Conservation (phyloP, 108 stramenopile genomes). For the Aurantiochytrium sp. region DNA sequence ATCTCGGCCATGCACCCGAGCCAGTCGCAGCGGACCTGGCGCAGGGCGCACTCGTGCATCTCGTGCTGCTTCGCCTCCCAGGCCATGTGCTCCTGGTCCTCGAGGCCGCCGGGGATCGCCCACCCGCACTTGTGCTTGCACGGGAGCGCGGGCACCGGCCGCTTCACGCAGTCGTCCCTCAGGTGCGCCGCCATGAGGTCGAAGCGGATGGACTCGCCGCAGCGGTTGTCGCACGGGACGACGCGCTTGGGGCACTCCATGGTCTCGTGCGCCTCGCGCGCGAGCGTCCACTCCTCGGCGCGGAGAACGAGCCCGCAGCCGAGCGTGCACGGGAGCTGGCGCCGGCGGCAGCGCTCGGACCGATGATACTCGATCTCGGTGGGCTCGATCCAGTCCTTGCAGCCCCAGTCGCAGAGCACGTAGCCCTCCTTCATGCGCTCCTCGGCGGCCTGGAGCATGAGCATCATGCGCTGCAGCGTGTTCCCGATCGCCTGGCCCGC, state of each 20-base stretch:
- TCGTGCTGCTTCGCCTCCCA: constrained; percentile 58
- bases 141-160: constrained; percentile 46
- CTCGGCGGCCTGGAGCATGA: constrained; percentile 50
- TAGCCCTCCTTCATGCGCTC: constrained; percentile 51
- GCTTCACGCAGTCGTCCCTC: constrained; percentile 46
- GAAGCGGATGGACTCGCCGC: constrained; percentile 50
- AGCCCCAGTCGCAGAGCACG: constrained; percentile 62
- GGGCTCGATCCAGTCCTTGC: constrained; percentile 49
- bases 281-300: constrained; percentile 32
- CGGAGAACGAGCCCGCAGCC: constrained; percentile 40
- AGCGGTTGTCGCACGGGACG: constrained; percentile 51
- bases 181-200: constrained; percentile 46
- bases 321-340: constrained; percentile 50
- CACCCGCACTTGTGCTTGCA: constrained; percentile 56
- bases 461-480: background rate
- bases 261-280: background rate
- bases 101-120: constrained; percentile 41
- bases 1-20: constrained; percentile 50
- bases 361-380: constrained; percentile 52
- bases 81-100: constrained; percentile 39
- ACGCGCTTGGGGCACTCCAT: constrained; percentile 52
- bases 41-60: constrained; percentile 45
- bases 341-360: constrained; percentile 42
- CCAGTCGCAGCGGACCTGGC: constrained; percentile 51
- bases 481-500: background rate